phyloP scores from a whole-genome alignment of 176 grass and related monocot species.

The Carex cristatella region DNA sequence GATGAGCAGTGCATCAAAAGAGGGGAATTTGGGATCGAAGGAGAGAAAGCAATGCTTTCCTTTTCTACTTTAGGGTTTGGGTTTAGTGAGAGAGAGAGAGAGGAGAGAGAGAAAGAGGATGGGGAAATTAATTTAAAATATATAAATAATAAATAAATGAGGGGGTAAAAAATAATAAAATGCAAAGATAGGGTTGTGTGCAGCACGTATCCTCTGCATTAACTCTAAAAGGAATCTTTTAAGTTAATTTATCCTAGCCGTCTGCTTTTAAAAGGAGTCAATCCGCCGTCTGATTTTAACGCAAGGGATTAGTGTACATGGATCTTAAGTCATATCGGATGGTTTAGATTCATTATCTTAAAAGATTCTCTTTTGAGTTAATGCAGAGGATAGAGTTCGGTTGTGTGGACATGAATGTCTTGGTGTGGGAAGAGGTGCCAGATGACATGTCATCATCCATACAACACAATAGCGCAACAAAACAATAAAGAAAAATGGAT shows the following conservation, averaged over 20 bases:
- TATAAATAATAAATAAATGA: slow-evolving; percentile 18
- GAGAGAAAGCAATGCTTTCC: slow-evolving; percentile 20
- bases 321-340: too few species aligned
- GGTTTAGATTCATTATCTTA: too few species aligned
- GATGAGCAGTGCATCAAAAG: neutral
- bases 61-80: slow-evolving; percentile 46
- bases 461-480: neutral
- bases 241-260: too few species aligned
- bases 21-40: slow-evolving; percentile 27
- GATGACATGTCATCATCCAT: slow-evolving; percentile 24
- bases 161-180: slow-evolving; percentile 23
- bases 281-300: too few species aligned
- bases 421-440: neutral
- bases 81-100: neutral
- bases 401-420: slow-evolving; percentile 33
- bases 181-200: slow-evolving; percentile 11
- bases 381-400: neutral
- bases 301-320: too few species aligned
- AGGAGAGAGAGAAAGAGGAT: neutral
- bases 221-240: too few species aligned
- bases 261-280: too few species aligned
- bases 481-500: neutral
- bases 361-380: too few species aligned
- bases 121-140: neutral
- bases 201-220: too few species aligned